These are phyloP conservation scores for Penicillium polonicum DNA, from an alignment of 2,329 filamentous ascomycete genomes.

Conservation along the genomic window DNA sequence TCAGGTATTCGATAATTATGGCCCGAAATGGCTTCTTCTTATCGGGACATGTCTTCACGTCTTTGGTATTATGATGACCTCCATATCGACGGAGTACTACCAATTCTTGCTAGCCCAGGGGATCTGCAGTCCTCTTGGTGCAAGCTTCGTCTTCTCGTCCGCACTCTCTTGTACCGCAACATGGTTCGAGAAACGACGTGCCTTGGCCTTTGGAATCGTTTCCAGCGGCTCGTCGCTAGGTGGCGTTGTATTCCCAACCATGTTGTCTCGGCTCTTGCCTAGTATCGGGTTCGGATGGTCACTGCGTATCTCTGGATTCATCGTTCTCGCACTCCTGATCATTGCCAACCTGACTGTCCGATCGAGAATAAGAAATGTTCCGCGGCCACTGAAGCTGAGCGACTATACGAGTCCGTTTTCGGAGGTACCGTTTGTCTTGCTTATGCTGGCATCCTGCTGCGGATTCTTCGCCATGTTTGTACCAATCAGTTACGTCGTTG, in stretches of 20 bases:
- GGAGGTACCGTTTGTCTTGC: slow-evolving; percentile 49
- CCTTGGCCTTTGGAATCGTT: slow-evolving; percentile 54
- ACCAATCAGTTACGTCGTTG: slow-evolving; percentile 53
- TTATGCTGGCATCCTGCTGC: slow-evolving; percentile 51
- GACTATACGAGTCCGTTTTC: slow-evolving; percentile 40
- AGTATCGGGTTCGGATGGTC: slow-evolving; percentile 56
- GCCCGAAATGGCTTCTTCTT: slow-evolving; percentile 55
- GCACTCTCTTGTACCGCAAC: slow-evolving; percentile 39
- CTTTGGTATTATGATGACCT: slow-evolving; percentile 59
- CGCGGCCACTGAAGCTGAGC: slow-evolving; percentile 1
- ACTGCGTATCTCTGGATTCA: slow-evolving; percentile 56
- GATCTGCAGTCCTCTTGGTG: slow-evolving; percentile 52
- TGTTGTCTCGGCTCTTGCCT: slow-evolving; percentile 55
- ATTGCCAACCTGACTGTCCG: slow-evolving; percentile 55
- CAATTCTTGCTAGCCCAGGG: slow-evolving; percentile 57
- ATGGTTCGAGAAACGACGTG: slow-evolving; percentile 56
- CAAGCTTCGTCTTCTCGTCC: slow-evolving; percentile 51
- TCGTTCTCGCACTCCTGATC: slow-evolving; percentile 58
- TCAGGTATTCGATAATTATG: slow-evolving; percentile 61
- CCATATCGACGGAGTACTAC: slow-evolving; percentile 53
- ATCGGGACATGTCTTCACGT: slow-evolving; percentile 54
- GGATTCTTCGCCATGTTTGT: slow-evolving; percentile 62
- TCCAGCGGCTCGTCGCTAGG: slow-evolving; percentile 55
- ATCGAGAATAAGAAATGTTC: slow-evolving; percentile 40
- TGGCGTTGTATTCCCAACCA: slow-evolving; percentile 61